Evolutionary conservation across 2,329 filamentous ascomycete species (phyloP).

Genomic region (Phaeosphaeria sp.): DNA sequence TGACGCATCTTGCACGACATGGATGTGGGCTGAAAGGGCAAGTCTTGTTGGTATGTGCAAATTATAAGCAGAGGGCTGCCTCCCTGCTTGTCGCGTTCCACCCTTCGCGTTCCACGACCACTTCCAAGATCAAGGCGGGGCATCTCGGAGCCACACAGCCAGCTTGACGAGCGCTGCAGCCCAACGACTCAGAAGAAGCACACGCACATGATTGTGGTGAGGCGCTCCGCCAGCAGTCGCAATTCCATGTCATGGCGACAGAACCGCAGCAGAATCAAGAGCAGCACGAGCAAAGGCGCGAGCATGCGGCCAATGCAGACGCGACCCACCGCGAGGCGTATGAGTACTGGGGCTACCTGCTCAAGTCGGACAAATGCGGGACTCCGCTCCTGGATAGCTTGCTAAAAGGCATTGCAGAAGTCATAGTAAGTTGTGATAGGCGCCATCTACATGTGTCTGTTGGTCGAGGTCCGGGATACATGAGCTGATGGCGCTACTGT

Average conservation of each 20-base stretch:
- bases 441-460: background rate
- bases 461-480: background rate
- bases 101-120: constrained; percentile 13
- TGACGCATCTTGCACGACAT: constrained; percentile 14
- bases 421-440: constrained; percentile 49
- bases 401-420: constrained; percentile 54
- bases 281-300: constrained; percentile 14
- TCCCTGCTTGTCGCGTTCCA: constrained; percentile 8
- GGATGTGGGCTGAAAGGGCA: constrained; percentile 17
- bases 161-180: constrained; percentile 23
- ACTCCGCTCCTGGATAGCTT: constrained; percentile 55
- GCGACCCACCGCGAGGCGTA: constrained; percentile 51
- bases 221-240: constrained; percentile 9
- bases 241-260: constrained; percentile 33
- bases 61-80: constrained; percentile 16
- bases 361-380: constrained; percentile 60
- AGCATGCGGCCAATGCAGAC: constrained; percentile 29
- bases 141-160: constrained; percentile 28
- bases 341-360: constrained; percentile 60
- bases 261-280: constrained; percentile 31
- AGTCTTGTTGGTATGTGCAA: constrained; percentile 4
- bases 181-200: constrained; percentile 19
- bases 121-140: constrained; percentile 14
- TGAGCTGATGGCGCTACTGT: constrained; percentile 9
- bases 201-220: constrained; percentile 15